phyloP scores from a whole-genome alignment of 306 rosid species.

The Ormosia emarginata region DNA sequence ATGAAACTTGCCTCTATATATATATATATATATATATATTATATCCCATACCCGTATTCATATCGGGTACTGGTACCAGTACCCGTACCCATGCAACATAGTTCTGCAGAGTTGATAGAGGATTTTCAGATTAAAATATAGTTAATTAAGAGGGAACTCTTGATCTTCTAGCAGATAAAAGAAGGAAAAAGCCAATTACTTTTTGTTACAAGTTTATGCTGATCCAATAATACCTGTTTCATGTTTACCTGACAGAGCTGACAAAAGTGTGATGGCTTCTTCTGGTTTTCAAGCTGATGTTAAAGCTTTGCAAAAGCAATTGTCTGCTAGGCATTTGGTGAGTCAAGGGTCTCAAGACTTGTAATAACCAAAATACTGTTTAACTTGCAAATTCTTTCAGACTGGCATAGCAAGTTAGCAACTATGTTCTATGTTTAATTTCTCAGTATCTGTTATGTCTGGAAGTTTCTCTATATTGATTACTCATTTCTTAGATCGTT shows the following conservation, averaged over 20 bases:
- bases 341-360: constrained; percentile 26
- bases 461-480: background rate
- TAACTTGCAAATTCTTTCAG: background rate
- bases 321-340: constrained; percentile 86
- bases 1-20: background rate
- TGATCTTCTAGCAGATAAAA: background rate
- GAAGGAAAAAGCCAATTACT: background rate
- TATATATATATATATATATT: no score
- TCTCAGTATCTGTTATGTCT: background rate
- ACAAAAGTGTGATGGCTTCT: constrained; percentile 73
- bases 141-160: background rate
- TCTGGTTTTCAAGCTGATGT: constrained; percentile 99
- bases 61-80: no score
- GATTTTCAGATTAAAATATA: background rate
- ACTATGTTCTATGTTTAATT: background rate
- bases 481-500: background rate
- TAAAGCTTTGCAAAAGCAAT: constrained; percentile 79
- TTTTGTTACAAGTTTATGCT: background rate
- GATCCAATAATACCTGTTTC: background rate
- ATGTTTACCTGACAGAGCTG: constrained; percentile 56
- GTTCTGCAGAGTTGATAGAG: background rate
- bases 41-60: no score
- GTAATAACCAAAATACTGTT: background rate
- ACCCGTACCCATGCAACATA: no score
- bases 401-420: background rate